Evolutionary conservation across 1,139 yeast genomes (phyloP), one percentile per base, ranked within the genome.

Genomic region (Pichia sp.): DNA sequence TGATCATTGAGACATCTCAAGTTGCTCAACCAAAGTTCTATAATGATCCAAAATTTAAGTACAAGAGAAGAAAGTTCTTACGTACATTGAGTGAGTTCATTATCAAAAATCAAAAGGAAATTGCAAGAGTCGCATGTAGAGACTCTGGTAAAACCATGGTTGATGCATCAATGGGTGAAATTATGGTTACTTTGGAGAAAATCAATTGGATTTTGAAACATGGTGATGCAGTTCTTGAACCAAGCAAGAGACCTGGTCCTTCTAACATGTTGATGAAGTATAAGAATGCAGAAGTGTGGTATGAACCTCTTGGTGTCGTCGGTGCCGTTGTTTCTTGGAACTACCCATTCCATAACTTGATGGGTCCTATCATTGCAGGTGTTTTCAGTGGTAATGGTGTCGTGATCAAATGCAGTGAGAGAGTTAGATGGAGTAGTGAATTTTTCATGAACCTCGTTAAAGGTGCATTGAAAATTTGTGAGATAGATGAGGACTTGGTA

Each of bases 121-220:
- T 91, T 33, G 95, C 95, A 4, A 67, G 94, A 34, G 81, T 91
- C 8, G 96, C 97, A 0, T 91, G 97, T 58, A 70, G 97, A 49
- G 98, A 91, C 55, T 82, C 95, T 21, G 98, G 98, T 24, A 91
- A 91, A 57, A 88, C 98, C 3, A 79, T 83, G 77, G 66, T 91
- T 30, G 97, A 91, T 63, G 97, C 98, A 3, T 80, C 91, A 40
- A 79, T 91, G 81, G 98, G 98, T 30, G 98, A 91, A 56, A 78
- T 82, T 27, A 72, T 91, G 74, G 97, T 87, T 10, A 88, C 97
- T 0, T 66, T 88, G 47, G 98, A 91, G 56, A 91, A 91, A 58
- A 63, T 88, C 50, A 78, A 80, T 48, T 91, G 98, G 98, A 78
- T 83, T 33, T 67, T 85, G 35, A 72, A 78, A 46, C 77, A 91